A percentile compares a stretch with the other conserved stretches of the same genome.
phyloP scores from a whole-genome alignment of 2,329 filamentous ascomycete species.

The Huntiella moniliformis region DNA sequence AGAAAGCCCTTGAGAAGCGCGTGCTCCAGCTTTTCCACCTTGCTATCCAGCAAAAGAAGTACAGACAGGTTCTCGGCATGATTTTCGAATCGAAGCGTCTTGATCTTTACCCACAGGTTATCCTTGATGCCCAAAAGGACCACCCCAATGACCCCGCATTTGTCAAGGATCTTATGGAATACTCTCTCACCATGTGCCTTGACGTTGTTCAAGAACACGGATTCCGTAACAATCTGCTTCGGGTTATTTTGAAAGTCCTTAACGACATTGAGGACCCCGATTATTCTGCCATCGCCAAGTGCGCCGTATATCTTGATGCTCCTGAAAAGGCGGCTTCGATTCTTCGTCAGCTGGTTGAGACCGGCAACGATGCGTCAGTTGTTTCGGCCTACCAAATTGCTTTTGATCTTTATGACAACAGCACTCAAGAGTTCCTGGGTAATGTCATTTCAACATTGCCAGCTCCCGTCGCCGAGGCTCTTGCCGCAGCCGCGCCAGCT shows the following conservation, averaged over 20 bases:
- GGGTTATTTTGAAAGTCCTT: slow-evolving; percentile 83
- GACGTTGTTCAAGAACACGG: slow-evolving; percentile 87
- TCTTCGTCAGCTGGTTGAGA: slow-evolving; percentile 61
- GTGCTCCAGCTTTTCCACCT: slow-evolving; percentile 61
- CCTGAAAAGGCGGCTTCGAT: slow-evolving; percentile 79
- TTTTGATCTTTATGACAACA: slow-evolving; percentile 96
- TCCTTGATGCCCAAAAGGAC: slow-evolving; percentile 74
- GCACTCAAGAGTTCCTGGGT: slow-evolving; percentile 85
- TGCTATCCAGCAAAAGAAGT: slow-evolving; percentile 70
- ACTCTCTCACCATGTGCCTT: slow-evolving; percentile 90
- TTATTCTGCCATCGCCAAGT: slow-evolving; percentile 96
- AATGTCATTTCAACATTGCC: slow-evolving; percentile 75
- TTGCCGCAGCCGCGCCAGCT: slow-evolving; percentile 26
- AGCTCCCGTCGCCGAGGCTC: slow-evolving; percentile 21
- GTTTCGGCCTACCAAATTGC: slow-evolving; percentile 92
- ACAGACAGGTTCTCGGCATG: slow-evolving; percentile 91
- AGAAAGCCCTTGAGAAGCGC: slow-evolving; percentile 27
- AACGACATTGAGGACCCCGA: slow-evolving; percentile 84
- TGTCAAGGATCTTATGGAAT: slow-evolving; percentile 76
- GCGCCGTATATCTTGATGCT: slow-evolving; percentile 87
- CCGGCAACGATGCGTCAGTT: slow-evolving; percentile 57
- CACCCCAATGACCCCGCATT: slow-evolving; percentile 43
- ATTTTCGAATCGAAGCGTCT: slow-evolving; percentile 88
- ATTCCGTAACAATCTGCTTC: slow-evolving; percentile 66
- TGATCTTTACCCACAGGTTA: slow-evolving; percentile 68